Evolutionary conservation across 768 basidiomycete species (phyloP).

Genomic region (Tylopilus vinaceipallidus): DNA sequence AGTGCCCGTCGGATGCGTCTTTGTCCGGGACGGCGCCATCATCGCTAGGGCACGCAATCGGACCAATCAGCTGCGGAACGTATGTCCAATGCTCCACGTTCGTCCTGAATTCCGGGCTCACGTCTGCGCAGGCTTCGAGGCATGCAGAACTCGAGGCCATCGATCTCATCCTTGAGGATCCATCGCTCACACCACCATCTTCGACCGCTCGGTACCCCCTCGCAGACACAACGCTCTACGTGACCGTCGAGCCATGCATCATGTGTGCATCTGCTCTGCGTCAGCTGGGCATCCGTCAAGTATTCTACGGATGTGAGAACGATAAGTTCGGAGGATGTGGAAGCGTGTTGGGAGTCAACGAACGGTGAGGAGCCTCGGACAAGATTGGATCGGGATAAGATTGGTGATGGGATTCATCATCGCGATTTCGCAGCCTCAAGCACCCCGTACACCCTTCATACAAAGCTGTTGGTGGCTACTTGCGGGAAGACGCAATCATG

Average conservation of each 20-base stretch:
- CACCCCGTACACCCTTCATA: slow-evolving; percentile 79
- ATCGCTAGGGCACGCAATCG: slow-evolving; percentile 90
- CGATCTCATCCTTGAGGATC: slow-evolving; percentile 74
- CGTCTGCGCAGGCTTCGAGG: slow-evolving; percentile 71
- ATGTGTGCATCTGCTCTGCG: slow-evolving; percentile 98
- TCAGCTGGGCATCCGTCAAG: slow-evolving; percentile 87
- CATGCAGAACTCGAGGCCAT: slow-evolving; percentile 98
- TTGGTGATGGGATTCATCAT: neutral
- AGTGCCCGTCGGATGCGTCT: slow-evolving; percentile 96
- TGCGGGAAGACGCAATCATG: slow-evolving; percentile 84
- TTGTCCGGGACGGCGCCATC: slow-evolving; percentile 72
- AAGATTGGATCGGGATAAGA: neutral
- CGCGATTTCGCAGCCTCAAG: slow-evolving; percentile 44
- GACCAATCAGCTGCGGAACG: slow-evolving; percentile 93
- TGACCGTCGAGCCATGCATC: slow-evolving; percentile 98
- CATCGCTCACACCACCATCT: slow-evolving; percentile 48
- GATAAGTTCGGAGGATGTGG: slow-evolving; percentile 97
- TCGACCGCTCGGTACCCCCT: slow-evolving; percentile 56
- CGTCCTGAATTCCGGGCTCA: neutral
- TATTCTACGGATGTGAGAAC: slow-evolving; percentile 92
- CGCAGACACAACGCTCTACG: slow-evolving; percentile 81
- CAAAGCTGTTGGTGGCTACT: slow-evolving; percentile 70
- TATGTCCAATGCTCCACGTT: slow-evolving; percentile 33
- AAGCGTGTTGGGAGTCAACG: slow-evolving; percentile 87
- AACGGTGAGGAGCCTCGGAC: slow-evolving; percentile 49